Percentiles rank a stretch among this genome's conserved stretches.
Conservation (phyloP, 108 stramenopile genomes). For the Mediolabrus comicus region DNA sequence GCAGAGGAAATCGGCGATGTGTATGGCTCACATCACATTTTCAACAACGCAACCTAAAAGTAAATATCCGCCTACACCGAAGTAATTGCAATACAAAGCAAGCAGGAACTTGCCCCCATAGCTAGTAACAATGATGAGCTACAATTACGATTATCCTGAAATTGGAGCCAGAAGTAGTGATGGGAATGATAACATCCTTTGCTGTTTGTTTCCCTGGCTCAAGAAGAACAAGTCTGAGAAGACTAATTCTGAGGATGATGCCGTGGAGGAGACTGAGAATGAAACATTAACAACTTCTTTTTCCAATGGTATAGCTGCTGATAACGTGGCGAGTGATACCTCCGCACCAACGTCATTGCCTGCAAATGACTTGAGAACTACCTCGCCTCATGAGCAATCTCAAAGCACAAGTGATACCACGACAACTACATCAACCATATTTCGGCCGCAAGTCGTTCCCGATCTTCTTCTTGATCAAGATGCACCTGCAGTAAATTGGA, state of each 20-base stretch:
- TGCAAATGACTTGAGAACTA: conserved; percentile 3
- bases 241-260: conserved; percentile 1
- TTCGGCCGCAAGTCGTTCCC: neutral
- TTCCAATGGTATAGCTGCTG: conserved; percentile 43
- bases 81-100: no score
- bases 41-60: no score
- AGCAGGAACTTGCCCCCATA: no score
- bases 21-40: no score
- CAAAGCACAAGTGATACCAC: neutral
- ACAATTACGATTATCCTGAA: conserved; percentile 6
- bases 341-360: conserved; percentile 44
- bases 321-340: conserved; percentile 51
- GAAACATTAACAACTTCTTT: conserved; percentile 44
- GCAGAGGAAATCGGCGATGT: no score
- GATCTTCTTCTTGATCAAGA: neutral
- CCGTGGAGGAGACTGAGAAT: conserved; percentile 27
- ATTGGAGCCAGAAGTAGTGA: neutral
- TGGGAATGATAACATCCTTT: conserved; percentile 11
- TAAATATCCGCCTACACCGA: no score
- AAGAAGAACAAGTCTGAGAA: conserved; percentile 28
- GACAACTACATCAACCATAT: neutral
- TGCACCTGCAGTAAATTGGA: neutral
- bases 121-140: no score
- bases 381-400: neutral
- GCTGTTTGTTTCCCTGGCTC: conserved; percentile 14